A percentile compares a stretch with the other conserved stretches of the same genome.
Evolutionary conservation across 805 yeast genomes (phyloP).

Genomic region (Barnettozyma botsteinii): DNA sequence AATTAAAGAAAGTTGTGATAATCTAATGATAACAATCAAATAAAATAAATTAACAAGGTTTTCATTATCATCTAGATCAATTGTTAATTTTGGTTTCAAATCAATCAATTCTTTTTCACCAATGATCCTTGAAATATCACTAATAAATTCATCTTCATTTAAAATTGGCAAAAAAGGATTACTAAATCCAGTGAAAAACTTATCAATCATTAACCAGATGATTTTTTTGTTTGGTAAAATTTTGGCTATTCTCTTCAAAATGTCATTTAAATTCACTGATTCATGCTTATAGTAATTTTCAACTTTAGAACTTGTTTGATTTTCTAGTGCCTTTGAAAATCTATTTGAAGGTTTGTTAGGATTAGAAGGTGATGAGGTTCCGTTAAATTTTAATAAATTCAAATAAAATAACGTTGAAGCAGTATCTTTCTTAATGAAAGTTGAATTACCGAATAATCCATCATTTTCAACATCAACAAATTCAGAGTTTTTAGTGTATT

Average conservation of each 20-base stretch:
- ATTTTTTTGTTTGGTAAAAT: constrained; percentile 48
- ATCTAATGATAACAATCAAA: constrained; percentile 16
- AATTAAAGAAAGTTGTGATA: constrained; percentile 15
- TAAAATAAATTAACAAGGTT: constrained; percentile 12
- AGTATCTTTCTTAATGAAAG: constrained; percentile 18
- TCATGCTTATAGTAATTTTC: constrained; percentile 18
- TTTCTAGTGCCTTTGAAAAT: constrained; percentile 14
- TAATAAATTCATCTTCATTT: constrained; percentile 45
- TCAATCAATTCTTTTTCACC: constrained; percentile 32
- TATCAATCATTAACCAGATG: constrained; percentile 51
- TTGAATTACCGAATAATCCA: constrained; percentile 20
- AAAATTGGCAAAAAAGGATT: constrained; percentile 57
- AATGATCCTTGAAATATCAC: constrained; percentile 36
- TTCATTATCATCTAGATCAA: constrained; percentile 14
- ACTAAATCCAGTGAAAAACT: constrained; percentile 39
- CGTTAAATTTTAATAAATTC: constrained; percentile 9
- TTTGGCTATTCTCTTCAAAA: constrained; percentile 28
- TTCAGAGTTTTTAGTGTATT: constrained; percentile 13
- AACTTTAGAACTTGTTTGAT: constrained; percentile 11
- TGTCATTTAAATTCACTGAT: constrained; percentile 12
- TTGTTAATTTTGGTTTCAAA: constrained; percentile 24
- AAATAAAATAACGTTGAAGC: constrained; percentile 12
- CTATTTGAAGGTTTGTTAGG: constrained; percentile 6
- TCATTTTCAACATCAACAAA: constrained; percentile 12
- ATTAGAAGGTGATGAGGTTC: background rate